These are phyloP conservation scores for Pseudomicrostroma phylloplanum DNA, from an alignment of 1,284 basidiomycete species.

Conservation along the genomic window DNA sequence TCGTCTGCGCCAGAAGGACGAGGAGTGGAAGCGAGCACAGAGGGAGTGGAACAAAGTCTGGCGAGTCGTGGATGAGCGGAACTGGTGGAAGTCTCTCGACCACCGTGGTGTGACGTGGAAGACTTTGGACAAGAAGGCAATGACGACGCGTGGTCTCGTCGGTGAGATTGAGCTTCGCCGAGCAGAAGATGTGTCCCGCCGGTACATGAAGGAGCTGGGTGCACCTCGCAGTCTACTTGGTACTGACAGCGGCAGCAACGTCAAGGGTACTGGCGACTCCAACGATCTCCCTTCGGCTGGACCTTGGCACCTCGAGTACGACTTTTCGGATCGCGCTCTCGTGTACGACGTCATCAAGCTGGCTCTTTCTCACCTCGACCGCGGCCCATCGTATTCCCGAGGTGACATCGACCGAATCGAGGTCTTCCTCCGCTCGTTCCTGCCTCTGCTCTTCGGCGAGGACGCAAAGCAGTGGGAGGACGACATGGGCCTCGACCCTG, in stretches of 20 bases:
- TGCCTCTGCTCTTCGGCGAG: slow-evolving; percentile 75
- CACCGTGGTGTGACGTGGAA: slow-evolving; percentile 95
- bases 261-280: slow-evolving; percentile 26
- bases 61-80: slow-evolving; percentile 92
- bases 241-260: background rate
- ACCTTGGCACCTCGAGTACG: slow-evolving; percentile 66
- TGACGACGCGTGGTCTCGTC: slow-evolving; percentile 83
- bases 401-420: slow-evolving; percentile 78
- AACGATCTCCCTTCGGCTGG: background rate
- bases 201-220: slow-evolving; percentile 6
- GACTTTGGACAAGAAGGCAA: slow-evolving; percentile 88
- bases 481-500: slow-evolving; percentile 13
- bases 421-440: slow-evolving; percentile 73
- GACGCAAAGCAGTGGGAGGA: slow-evolving; percentile 57
- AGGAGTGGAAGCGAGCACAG: slow-evolving; percentile 92
- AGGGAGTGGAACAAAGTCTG: slow-evolving; percentile 95
- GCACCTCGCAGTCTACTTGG: background rate
- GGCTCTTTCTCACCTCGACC: slow-evolving; percentile 82
- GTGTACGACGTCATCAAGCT: slow-evolving; percentile 84
- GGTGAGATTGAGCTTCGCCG: slow-evolving; percentile 77
- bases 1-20: slow-evolving; percentile 87
- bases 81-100: slow-evolving; percentile 85
- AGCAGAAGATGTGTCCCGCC: slow-evolving; percentile 57
- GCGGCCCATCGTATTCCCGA: slow-evolving; percentile 63
- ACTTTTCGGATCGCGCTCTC: slow-evolving; percentile 71